Base-by-base conservation (phyloP, 352 stramenopile genomes). In the Globisporangium carolinianum region DNA sequence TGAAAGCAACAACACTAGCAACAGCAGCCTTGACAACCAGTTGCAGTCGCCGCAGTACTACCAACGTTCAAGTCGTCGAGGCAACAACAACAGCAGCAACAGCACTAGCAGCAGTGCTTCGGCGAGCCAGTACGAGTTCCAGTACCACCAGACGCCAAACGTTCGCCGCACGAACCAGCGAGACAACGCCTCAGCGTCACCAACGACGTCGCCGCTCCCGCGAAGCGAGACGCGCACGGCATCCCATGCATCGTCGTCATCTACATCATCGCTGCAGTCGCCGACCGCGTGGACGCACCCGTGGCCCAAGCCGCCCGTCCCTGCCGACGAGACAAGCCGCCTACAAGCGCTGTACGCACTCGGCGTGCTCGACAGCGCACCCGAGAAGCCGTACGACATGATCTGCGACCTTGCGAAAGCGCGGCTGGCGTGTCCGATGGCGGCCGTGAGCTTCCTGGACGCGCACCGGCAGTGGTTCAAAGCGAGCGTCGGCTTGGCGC, bases 401-500 rank as follows among this genome's bases (percentile, higher is more conserved):
- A 87, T 94, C 60, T 94, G 84, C 51, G 78, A 91, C 58, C 63
- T 91, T 3, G 81, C 81, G 39, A 89, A 87, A 54, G 69, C 73
- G 11, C 74, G 73, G 9, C 56, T 91, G 32, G 66, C 70, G 49
- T 91, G 81, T 53, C 72, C 79, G 3, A 91, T 94, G 73, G 81
- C 84, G 32, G 83, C 80, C 4, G 82, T 94, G 55, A 87, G 81
- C 62, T 90, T 91, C 61, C 65, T 94, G 56, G 84, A 91, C 52
- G 72, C 86, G 51, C 73, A 87, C 50, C 68, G 69, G 42, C 79
- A 94, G 69, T 90, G 79, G 79, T 91, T 91, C 63, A 89, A 91
- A 60, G 71, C 84, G 12, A 91, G 77, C 48, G 68, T 65, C 12
- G 81, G 84, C 0, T 60, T 91, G 4, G 70, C 78, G 11, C 82